Evolutionary conservation across 2,329 filamentous ascomycete species (phyloP).

Genomic region (Alternaria ethzedia): DNA sequence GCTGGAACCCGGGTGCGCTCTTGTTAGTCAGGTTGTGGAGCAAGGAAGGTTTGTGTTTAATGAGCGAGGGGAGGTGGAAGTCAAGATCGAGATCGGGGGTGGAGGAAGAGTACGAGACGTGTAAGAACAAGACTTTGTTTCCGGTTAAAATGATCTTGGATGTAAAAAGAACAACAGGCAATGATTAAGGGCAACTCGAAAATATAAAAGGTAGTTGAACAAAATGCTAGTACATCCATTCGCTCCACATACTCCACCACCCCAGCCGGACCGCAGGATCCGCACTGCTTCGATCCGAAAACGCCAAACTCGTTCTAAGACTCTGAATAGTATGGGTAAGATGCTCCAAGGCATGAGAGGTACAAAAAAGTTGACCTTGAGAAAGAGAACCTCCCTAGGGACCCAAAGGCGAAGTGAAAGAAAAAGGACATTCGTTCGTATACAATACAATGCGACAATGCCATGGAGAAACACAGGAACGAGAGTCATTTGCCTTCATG

Average conservation of each 20-base stretch:
- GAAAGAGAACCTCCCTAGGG: conserved; percentile 20
- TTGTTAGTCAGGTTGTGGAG: conserved; percentile 11
- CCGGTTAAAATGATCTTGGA: not conserved
- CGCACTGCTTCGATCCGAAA: conserved; percentile 9
- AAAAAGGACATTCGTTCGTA: conserved; percentile 19
- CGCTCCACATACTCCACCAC: conserved; percentile 4
- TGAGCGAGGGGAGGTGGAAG: conserved; percentile 11
- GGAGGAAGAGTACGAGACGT: not conserved
- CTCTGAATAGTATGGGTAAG: conserved; percentile 23
- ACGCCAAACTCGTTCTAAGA: conserved; percentile 32
- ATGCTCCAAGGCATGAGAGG: conserved; percentile 20
- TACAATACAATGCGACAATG: conserved; percentile 24
- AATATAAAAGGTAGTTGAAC: not conserved
- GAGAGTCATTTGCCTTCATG: conserved; percentile 19
- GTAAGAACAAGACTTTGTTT: not conserved
- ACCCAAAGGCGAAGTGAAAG: not conserved
- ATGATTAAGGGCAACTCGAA: not conserved
- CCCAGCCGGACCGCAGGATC: not conserved
- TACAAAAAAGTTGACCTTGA: conserved; percentile 27
- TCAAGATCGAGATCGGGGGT: conserved; percentile 7
- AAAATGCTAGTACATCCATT: conserved; percentile 8
- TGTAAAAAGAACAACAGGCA: not conserved
- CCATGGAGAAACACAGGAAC: conserved; percentile 12
- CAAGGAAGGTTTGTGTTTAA: conserved; percentile 1
- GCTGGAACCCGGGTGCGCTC: conserved; percentile 6